phyloP scores from a whole-genome alignment of 108 stramenopile species.

The Cyclotella cryptica region DNA sequence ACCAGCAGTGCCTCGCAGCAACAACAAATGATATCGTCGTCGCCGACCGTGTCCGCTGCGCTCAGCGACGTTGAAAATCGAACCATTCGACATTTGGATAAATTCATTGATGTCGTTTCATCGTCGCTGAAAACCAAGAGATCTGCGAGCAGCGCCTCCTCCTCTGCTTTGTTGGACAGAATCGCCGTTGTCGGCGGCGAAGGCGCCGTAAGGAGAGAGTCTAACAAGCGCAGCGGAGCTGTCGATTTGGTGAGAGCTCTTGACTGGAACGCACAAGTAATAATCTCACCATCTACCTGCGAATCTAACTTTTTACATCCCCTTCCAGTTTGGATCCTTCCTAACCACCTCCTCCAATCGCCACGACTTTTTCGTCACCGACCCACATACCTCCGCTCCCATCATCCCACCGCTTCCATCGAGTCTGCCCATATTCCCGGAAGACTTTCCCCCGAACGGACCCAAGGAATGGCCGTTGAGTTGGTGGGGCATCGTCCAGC shows the following conservation, averaged over 20 bases:
- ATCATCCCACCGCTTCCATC: slow-evolving; percentile 41
- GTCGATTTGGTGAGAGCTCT: slow-evolving; percentile 33
- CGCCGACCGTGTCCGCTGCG: neutral
- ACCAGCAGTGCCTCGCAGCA: neutral
- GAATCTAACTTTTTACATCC: neutral
- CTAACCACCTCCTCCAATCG: slow-evolving; percentile 26
- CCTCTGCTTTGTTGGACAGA: neutral
- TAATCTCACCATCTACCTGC: neutral
- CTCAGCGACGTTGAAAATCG: slow-evolving; percentile 22
- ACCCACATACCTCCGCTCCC: slow-evolving; percentile 26
- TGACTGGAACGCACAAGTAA: neutral
- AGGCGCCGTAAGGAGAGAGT: slow-evolving; percentile 8
- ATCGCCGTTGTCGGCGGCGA: slow-evolving; percentile 3
- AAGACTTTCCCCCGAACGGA: slow-evolving; percentile 50
- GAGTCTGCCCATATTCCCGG: slow-evolving; percentile 54
- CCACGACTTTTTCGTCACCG: slow-evolving; percentile 45
- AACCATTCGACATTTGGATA: slow-evolving; percentile 24
- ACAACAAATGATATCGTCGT: neutral
- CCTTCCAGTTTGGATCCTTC: slow-evolving; percentile 51
- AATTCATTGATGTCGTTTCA: slow-evolving; percentile 23
- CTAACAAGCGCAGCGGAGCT: slow-evolving; percentile 11
- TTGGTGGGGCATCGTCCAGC: slow-evolving; percentile 54
- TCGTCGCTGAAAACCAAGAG: neutral
- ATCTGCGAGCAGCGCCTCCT: neutral
- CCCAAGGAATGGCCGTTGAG: slow-evolving; percentile 45